Evolutionary conservation across 768 basidiomycete species (phyloP).

Genomic region (Austroboletus eburneus): DNA sequence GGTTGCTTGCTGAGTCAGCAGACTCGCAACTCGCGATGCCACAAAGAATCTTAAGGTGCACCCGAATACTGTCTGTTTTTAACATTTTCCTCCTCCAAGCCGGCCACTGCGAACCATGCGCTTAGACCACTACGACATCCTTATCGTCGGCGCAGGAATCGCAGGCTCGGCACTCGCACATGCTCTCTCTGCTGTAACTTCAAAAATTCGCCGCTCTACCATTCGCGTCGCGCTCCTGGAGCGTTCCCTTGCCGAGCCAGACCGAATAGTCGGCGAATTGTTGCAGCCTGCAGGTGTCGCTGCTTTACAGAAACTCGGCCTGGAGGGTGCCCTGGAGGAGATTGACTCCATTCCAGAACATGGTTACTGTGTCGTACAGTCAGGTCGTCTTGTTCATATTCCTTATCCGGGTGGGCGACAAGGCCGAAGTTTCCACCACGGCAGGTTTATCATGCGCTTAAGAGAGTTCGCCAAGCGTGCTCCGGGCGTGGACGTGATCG

Average conservation of each 20-base stretch:
- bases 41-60: background rate
- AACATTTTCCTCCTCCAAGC: background rate
- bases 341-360: constrained; percentile 81
- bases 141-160: constrained; percentile 91
- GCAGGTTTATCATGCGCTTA: constrained; percentile 78
- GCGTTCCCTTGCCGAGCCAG: constrained; percentile 87
- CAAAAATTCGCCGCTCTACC: constrained; percentile 42
- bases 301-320: constrained; percentile 71
- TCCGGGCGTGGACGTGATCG: constrained; percentile 70
- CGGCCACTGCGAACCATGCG: constrained; percentile 5
- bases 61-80: too few relatives aligned
- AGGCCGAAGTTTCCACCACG: constrained; percentile 92
- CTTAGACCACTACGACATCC: constrained; percentile 54
- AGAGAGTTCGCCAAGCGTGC: constrained; percentile 60
- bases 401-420: constrained; percentile 75
- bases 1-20: constrained; percentile 18
- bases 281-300: constrained; percentile 89
- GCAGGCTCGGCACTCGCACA: constrained; percentile 87
- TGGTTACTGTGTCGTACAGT: constrained; percentile 78
- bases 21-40: background rate
- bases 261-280: constrained; percentile 96
- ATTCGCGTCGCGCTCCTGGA: constrained; percentile 84
- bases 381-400: constrained; percentile 71
- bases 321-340: constrained; percentile 72
- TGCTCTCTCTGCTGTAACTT: constrained; percentile 61